Evolutionary conservation across 768 basidiomycete species (phyloP), one percentile per base, ranked within the genome.

Genomic region (Boletus coccyginus): DNA sequence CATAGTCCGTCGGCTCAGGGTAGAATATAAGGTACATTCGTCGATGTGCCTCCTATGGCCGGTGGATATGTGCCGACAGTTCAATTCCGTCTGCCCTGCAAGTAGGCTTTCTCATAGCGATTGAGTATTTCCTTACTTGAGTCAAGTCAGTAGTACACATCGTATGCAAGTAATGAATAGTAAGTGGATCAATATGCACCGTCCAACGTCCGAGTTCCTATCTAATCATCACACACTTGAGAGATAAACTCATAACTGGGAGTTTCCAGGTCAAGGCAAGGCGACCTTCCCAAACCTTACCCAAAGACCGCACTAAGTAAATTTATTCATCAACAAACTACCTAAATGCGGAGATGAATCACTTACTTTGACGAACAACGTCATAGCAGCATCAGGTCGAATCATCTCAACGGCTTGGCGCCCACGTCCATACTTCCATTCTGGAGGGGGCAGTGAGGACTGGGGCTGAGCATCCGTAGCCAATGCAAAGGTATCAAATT

Each of bases 281-380:
- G 52, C 41, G 21, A 53, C 56, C 48, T 65, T 74, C 17, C 71
- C 69, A 52, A 83, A 76, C 46, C 75, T 74, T n/a, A 85, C 75
- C 85, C 85, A 85, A 50, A 85, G 62, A 9, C 83, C 83, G 46
- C 83, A 80, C 83, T 84, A 52, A 39, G n/a, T 21, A 13, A 39
- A 33, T 36, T 52, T 46, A 12, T n/a, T 5, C 7, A 53, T 63
- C 17, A 62, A 33, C 29, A 45, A 33, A 21, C 48, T 46, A 38
- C 12, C 44, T 16, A 44, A 45, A 53, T 45, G 50, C 29, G 55
- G 49, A 58, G 41, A 59, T 62, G 47, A 46, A 56, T 32, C 40
- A 65, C 78, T 44, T 35, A 85, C 88, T 76, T 88, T 89, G 52
- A 84, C 74, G 60, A 80, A 88, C 16, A 89, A 64, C 1, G 86